Percentiles rank a stretch among this genome's conserved stretches.
phyloP scores from a whole-genome alignment of 2,329 filamentous ascomycete species.

The Coniochaeta prunicola region DNA sequence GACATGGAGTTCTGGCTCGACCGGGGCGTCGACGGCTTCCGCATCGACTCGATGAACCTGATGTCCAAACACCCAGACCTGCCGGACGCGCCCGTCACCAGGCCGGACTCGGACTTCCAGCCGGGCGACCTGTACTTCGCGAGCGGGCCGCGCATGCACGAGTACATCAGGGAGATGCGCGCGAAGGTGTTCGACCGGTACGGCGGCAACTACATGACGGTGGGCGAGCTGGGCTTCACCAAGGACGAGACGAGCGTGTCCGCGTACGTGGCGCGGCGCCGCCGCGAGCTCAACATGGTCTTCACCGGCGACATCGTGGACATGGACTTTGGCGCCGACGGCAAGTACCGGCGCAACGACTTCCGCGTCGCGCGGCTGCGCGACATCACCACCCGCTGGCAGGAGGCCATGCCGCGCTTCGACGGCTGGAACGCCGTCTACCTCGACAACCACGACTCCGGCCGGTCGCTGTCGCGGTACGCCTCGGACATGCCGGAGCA shows the following conservation, averaged over 20 bases:
- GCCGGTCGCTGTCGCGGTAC: conserved; percentile 46
- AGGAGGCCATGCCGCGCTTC: conserved; percentile 39
- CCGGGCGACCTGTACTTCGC: conserved; percentile 48
- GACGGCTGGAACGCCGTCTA: conserved; percentile 54
- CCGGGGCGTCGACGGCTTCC: conserved; percentile 64
- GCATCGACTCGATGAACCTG: conserved; percentile 68
- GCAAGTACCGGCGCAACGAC: conserved; percentile 42
- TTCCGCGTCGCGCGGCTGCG: conserved; percentile 42
- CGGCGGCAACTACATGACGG: conserved; percentile 51
- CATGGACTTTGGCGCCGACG: conserved; percentile 43
- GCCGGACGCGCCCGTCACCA: conserved; percentile 48
- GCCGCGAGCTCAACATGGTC: conserved; percentile 59
- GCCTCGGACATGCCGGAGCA: conserved; percentile 33
- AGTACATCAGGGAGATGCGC: conserved; percentile 61
- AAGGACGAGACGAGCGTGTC: conserved; percentile 49
- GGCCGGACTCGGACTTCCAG: conserved; percentile 38
- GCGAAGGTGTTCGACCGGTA: conserved; percentile 48
- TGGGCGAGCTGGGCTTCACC: conserved; percentile 60
- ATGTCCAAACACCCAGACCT: conserved; percentile 54
- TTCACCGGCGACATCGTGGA: conserved; percentile 56
- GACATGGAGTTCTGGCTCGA: conserved; percentile 76
- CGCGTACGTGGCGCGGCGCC: conserved; percentile 47
- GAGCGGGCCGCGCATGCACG: conserved; percentile 62
- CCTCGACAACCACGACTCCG: conserved; percentile 57
- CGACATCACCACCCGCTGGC: conserved; percentile 36